These are phyloP conservation scores for Pythium utonaiense DNA, from an alignment of 352 stramenopile genomes.

Conservation along the genomic window DNA sequence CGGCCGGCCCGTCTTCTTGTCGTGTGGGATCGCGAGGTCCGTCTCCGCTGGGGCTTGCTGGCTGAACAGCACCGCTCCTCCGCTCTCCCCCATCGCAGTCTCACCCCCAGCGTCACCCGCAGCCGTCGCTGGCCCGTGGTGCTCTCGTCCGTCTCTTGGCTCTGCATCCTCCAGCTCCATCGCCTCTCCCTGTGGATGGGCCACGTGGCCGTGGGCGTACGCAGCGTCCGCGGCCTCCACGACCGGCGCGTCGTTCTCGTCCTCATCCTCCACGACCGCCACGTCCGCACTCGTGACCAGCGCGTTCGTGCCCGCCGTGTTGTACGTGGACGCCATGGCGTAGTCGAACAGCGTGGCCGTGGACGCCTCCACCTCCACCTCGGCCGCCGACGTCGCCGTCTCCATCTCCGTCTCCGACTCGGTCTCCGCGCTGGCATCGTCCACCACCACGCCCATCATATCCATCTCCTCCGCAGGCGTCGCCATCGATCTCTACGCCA, in stretches of 20 bases:
- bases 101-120: background rate
- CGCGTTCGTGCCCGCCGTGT: slow-evolving; percentile 2
- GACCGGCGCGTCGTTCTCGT: background rate
- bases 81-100: background rate
- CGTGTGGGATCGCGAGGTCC: slow-evolving; percentile 14
- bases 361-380: background rate
- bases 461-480: slow-evolving; percentile 15
- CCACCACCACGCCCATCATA: slow-evolving; percentile 21
- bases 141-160: too few species aligned
- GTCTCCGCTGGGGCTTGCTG: slow-evolving; percentile 9
- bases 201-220: background rate
- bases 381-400: background rate
- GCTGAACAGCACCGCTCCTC: slow-evolving; percentile 9
- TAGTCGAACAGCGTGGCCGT: slow-evolving; percentile 24
- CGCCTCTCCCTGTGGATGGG: background rate
- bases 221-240: background rate
- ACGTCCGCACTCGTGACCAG: background rate
- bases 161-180: background rate
- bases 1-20: slow-evolving; percentile 71
- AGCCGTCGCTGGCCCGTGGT: background rate
- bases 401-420: background rate
- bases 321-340: slow-evolving; percentile 21
- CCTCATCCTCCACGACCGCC: background rate
- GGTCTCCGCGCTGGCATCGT: background rate
- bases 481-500: slow-evolving; percentile 13